These are phyloP conservation scores for Glomus cerebriforme DNA, from an alignment of 192 early-diverging fungal species.

Conservation along the genomic window DNA sequence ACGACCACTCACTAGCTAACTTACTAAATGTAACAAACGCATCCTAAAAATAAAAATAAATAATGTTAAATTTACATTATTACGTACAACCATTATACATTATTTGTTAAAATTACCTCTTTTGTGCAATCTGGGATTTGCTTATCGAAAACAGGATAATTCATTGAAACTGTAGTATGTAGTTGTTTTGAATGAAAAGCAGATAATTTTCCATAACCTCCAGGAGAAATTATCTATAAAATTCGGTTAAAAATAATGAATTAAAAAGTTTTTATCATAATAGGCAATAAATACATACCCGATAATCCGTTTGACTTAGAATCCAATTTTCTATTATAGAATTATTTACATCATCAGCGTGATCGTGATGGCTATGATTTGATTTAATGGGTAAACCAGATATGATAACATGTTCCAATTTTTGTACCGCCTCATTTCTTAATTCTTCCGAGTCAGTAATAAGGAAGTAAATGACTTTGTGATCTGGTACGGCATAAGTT, in stretches of 20 bases:
- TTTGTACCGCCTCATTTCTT: slow-evolving; percentile 39
- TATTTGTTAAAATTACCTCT: neutral
- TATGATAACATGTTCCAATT: slow-evolving; percentile 38
- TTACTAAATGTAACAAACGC: slow-evolving; percentile 20
- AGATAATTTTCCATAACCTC: slow-evolving; percentile 47
- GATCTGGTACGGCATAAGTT: slow-evolving; percentile 37
- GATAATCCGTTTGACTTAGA: slow-evolving; percentile 44
- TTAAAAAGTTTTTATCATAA: neutral
- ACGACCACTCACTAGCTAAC: slow-evolving; percentile 9
- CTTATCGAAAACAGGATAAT: neutral
- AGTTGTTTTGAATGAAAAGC: slow-evolving; percentile 41
- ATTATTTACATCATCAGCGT: slow-evolving; percentile 43
- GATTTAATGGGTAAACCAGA: slow-evolving; percentile 42
- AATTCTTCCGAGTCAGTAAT: slow-evolving; percentile 46
- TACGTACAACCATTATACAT: neutral
- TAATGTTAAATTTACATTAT: neutral
- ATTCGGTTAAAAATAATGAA: neutral
- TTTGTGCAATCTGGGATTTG: slow-evolving; percentile 7
- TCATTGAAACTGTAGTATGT: slow-evolving; percentile 13
- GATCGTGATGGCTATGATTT: slow-evolving; percentile 16
- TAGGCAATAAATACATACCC: slow-evolving; percentile 40
- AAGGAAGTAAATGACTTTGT: slow-evolving; percentile 43
- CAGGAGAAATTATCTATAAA: slow-evolving; percentile 16
- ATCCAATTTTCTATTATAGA: slow-evolving; percentile 53
- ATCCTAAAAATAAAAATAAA: slow-evolving; percentile 10